Percentiles rank a stretch among this genome's conserved stretches.
These are phyloP conservation scores for Ambrosia hybrid DNA, from an alignment of 140 eudicot species.

Conservation along the genomic window DNA sequence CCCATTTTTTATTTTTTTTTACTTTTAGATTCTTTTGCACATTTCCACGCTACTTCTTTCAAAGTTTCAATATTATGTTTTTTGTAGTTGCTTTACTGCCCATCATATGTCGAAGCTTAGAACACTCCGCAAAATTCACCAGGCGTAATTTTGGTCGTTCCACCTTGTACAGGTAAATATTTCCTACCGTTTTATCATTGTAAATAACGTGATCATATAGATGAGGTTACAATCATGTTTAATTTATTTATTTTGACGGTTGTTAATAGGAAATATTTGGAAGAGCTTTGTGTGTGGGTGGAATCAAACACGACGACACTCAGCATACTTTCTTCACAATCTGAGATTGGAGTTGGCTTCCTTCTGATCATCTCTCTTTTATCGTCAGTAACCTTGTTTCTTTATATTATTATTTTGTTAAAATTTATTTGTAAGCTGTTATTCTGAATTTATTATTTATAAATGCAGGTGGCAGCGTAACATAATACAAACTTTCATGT, in stretches of 20 bases:
- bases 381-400: constrained; percentile 59
- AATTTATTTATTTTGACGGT: not conserved
- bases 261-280: constrained; percentile 83
- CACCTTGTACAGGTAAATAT: constrained; percentile 66
- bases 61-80: constrained; percentile 14
- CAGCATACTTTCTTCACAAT: constrained; percentile 81
- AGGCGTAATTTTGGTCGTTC: constrained; percentile 83
- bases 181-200: not conserved
- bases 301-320: constrained; percentile 89
- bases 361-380: constrained; percentile 73
- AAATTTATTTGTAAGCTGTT: not conserved
- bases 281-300: constrained; percentile 94
- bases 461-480: constrained; percentile 94
- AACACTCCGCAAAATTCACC: constrained; percentile 75
- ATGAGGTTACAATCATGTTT: not conserved
- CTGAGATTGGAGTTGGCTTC: constrained; percentile 90
- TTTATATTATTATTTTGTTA: not conserved
- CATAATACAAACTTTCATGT: constrained; percentile 83
- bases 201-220: not conserved
- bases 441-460: constrained; percentile 9
- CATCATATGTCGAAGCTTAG: constrained; percentile 71
- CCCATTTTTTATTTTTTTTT: too few relatives aligned
- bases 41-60: not conserved
- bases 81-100: constrained; percentile 88
- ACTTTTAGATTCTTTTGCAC: too few relatives aligned